Evolutionary conservation across 169 alveolate species (phyloP).

Genomic region (Plasmodium gallinaceum): DNA sequence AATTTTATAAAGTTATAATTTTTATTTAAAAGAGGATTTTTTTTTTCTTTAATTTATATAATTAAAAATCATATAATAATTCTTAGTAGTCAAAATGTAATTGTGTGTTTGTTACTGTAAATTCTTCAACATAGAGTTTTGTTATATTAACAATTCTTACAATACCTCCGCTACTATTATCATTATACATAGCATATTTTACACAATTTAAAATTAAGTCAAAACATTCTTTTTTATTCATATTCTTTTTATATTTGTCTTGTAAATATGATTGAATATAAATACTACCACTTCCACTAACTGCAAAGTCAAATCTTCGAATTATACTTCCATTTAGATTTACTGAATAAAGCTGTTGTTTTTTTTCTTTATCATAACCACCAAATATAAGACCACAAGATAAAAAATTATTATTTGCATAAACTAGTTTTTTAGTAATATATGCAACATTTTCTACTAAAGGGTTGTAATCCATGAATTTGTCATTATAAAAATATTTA

Average conservation of each 20-base stretch:
- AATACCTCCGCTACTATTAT: constrained; percentile 94
- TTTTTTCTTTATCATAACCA: constrained; percentile 90
- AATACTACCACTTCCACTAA: constrained; percentile 94
- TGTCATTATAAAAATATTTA: constrained; percentile 65
- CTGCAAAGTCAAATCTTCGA: constrained; percentile 87
- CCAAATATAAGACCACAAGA: constrained; percentile 93
- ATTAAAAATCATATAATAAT: neutral
- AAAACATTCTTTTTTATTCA: constrained; percentile 91
- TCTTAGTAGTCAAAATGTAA: constrained; percentile 37
- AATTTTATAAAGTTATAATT: neutral
- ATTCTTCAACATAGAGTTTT: constrained; percentile 78
- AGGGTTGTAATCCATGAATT: constrained; percentile 78
- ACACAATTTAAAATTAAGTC: constrained; percentile 86
- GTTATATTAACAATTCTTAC: constrained; percentile 85
- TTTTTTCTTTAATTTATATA: neutral
- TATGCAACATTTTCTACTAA: constrained; percentile 86
- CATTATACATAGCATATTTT: constrained; percentile 92
- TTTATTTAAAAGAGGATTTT: neutral
- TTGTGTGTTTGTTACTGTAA: constrained; percentile 47
- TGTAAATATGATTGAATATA: constrained; percentile 92
- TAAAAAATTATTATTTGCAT: constrained; percentile 89
- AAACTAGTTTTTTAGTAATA: constrained; percentile 85
- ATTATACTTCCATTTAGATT: constrained; percentile 93
- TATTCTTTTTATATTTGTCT: constrained; percentile 87
- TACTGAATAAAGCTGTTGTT: constrained; percentile 90